Evolutionary conservation across 352 stramenopile genomes (phyloP).

Genomic region (Thalassiosira oceanica): DNA sequence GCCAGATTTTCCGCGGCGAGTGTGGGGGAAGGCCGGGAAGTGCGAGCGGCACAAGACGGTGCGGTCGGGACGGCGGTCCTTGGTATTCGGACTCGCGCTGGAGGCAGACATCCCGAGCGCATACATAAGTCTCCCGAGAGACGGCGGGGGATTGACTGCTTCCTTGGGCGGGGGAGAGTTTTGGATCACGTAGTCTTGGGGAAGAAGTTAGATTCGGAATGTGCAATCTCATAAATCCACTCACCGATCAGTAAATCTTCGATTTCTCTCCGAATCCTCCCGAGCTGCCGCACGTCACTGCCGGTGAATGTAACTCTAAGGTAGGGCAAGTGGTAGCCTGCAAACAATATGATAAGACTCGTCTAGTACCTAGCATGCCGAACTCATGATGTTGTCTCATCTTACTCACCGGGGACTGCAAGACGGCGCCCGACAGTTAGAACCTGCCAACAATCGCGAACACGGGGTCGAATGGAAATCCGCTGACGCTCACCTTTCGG

Average conservation of each 20-base stretch:
- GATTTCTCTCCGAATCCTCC: constrained; percentile 17
- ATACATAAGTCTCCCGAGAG: constrained; percentile 30
- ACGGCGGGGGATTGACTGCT: constrained; percentile 14
- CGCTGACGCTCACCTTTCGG: too few species aligned
- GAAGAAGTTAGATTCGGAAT: too few species aligned
- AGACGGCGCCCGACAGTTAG: too few species aligned
- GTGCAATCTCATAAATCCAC: too few species aligned
- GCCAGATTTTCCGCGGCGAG: neutral
- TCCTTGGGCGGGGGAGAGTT: constrained; percentile 1
- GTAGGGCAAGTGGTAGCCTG: constrained; percentile 22
- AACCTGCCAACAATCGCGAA: too few species aligned
- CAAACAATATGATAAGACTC: too few species aligned
- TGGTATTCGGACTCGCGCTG: constrained; percentile 27
- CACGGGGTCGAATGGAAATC: too few species aligned
- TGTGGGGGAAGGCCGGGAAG: constrained; percentile 7
- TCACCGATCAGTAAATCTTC: constrained; percentile 38
- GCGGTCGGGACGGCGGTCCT: constrained; percentile 25
- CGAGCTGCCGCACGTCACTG: constrained; percentile 24
- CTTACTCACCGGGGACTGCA: too few species aligned
- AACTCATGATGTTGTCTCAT: too few species aligned
- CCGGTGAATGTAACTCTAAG: constrained; percentile 29
- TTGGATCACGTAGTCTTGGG: constrained; percentile 29
- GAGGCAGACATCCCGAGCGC: constrained; percentile 15
- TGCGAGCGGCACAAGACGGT: constrained; percentile 23
- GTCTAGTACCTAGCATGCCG: too few species aligned